Conservation (phyloP, 495 filamentous ascomycete species). For the Glutinoglossum americanum region DNA sequence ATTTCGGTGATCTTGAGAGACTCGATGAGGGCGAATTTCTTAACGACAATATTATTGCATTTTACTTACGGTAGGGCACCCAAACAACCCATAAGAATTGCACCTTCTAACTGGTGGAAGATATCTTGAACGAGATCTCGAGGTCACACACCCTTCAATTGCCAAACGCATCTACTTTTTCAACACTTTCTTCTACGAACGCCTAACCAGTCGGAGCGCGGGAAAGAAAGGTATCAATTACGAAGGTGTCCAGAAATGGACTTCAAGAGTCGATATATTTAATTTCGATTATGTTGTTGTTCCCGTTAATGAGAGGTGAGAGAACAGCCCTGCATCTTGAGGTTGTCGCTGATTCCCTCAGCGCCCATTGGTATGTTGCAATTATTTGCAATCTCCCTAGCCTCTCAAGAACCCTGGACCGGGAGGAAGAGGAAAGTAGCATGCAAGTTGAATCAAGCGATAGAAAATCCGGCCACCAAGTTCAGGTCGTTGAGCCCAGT, state of each 20-base stretch:
- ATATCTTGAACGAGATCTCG: slow-evolving; percentile 44
- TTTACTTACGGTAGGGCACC: slow-evolving; percentile 39
- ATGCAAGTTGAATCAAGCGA: neutral
- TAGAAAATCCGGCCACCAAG: neutral
- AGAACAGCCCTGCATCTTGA: neutral
- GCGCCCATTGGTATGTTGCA: slow-evolving; percentile 77
- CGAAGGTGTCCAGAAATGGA: slow-evolving; percentile 71
- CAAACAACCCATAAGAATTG: neutral
- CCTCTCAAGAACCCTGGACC: slow-evolving; percentile 12
- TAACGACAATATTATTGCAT: slow-evolving; percentile 80
- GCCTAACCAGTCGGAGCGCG: slow-evolving; percentile 35
- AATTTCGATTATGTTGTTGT: slow-evolving; percentile 75
- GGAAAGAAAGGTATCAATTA: slow-evolving; percentile 49
- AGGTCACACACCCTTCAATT: slow-evolving; percentile 29
- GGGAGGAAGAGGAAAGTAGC: neutral
- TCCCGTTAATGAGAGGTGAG: slow-evolving; percentile 57
- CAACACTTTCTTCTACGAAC: slow-evolving; percentile 79
- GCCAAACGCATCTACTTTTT: slow-evolving; percentile 59
- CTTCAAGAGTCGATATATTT: slow-evolving; percentile 65
- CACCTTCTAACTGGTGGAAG: slow-evolving; percentile 8
- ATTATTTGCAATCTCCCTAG: slow-evolving; percentile 78
- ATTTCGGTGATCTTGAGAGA: slow-evolving; percentile 55
- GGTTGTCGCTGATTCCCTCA: neutral
- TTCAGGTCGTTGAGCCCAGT: neutral
- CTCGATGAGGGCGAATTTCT: slow-evolving; percentile 70